Conservation (phyloP, 2,329 filamentous ascomycete genomes). For the Xylariaceae sp. region DNA sequence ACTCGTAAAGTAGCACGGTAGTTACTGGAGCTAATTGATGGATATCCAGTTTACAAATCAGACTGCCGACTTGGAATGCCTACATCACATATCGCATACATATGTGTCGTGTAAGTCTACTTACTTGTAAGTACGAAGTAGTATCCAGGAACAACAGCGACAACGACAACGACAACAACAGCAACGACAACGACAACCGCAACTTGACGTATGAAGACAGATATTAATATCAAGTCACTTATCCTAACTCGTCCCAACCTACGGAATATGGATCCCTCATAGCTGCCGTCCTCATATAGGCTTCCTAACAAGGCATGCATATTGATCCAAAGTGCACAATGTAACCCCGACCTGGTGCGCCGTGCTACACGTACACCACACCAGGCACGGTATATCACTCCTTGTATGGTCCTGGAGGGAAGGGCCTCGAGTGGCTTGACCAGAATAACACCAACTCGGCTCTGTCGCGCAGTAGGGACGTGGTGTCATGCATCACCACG, state of each 20-base stretch:
- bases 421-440: not conserved
- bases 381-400: not conserved
- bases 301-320: not conserved
- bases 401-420: not conserved
- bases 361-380: not conserved
- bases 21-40: not conserved
- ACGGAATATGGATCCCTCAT: not conserved
- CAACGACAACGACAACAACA: not conserved
- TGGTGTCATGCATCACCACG: constrained; percentile 1
- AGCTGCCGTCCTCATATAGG: not conserved
- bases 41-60: not conserved
- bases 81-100: not conserved
- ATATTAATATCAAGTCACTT: not conserved
- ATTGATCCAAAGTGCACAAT: not conserved
- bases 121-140: not conserved
- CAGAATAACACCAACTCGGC: not conserved
- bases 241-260: not conserved
- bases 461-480: not conserved
- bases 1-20: no score
- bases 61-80: no score
- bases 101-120: not conserved
- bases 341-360: not conserved
- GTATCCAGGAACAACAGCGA: not conserved
- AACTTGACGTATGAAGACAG: not conserved
- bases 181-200: not conserved